phyloP scores from a whole-genome alignment of 2,329 filamentous ascomycete species.

The Periconia macrospinosa region DNA sequence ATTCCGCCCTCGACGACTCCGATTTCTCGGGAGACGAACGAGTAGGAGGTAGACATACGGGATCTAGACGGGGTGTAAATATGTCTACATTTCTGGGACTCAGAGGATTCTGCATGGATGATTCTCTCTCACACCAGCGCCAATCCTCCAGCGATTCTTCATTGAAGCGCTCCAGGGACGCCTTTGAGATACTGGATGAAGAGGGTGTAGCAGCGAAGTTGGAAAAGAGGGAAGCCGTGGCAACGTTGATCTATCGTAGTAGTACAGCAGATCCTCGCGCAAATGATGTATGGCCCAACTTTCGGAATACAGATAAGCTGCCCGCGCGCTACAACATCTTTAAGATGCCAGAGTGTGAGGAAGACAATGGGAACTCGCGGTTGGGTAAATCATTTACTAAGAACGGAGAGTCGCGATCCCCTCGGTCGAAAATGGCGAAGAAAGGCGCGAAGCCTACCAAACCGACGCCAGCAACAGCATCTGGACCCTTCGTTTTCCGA shows the following conservation, averaged over 20 bases:
- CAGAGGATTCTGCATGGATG: too few species aligned
- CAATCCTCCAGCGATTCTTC: not conserved
- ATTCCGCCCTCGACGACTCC: too few species aligned
- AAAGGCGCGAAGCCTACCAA: not conserved
- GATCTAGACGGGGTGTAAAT: too few species aligned
- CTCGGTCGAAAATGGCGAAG: not conserved
- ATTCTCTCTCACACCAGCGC: too few species aligned
- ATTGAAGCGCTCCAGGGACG: not conserved
- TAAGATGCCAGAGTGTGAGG: not conserved
- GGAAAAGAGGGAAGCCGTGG: constrained; percentile 22
- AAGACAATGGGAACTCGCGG: too few species aligned
- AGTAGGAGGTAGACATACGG: too few species aligned
- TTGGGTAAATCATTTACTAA: too few species aligned
- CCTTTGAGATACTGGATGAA: not conserved
- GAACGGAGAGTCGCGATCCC: not conserved
- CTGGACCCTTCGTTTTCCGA: constrained; percentile 29
- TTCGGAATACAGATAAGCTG: constrained; percentile 28
- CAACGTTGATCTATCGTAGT: constrained; percentile 25
- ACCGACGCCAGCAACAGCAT: not conserved
- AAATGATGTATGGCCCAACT: constrained; percentile 42
- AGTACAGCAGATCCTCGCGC: constrained; percentile 20
- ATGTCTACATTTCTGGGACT: too few species aligned
- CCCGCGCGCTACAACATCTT: constrained; percentile 28
- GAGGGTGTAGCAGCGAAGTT: constrained; percentile 13
- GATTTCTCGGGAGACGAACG: too few species aligned